Evolutionary conservation across 768 basidiomycete genomes (phyloP).

Genomic region (Naganishia onofrii): DNA sequence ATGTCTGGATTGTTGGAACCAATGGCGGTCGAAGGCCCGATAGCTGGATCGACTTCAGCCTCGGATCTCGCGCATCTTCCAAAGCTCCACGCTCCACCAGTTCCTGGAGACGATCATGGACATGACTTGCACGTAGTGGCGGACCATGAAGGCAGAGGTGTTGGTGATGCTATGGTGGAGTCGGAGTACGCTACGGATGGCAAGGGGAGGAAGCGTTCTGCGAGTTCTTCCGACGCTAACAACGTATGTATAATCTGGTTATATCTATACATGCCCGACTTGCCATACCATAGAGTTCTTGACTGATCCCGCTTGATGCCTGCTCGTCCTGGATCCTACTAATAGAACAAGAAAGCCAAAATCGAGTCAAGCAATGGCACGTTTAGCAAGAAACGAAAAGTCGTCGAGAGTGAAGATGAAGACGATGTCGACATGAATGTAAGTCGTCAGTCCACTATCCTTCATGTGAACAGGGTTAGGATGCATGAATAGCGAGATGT

Average conservation of each 20-base stretch:
- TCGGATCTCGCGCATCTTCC: conserved; percentile 24
- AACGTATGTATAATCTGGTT: conserved; percentile 11
- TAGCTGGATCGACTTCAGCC: conserved; percentile 15
- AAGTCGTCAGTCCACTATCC: background rate
- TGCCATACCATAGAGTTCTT: background rate
- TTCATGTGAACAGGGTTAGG: background rate
- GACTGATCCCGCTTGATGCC: background rate
- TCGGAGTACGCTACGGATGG: conserved; percentile 15
- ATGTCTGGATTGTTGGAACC: conserved; percentile 13
- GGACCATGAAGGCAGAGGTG: conserved; percentile 14
- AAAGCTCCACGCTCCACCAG: conserved; percentile 10
- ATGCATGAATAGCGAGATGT: background rate
- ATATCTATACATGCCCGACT: background rate
- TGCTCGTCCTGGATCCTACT: too few species aligned
- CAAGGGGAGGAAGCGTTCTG: conserved; percentile 18
- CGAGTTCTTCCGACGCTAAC: conserved; percentile 7
- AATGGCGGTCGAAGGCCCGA: conserved; percentile 32
- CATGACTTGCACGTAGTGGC: conserved; percentile 5
- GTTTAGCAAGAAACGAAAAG: conserved; percentile 22
- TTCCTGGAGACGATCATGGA: conserved; percentile 15
- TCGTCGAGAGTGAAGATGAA: conserved; percentile 30
- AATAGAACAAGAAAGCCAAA: conserved; percentile 29
- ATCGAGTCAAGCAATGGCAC: background rate
- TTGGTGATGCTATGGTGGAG: conserved; percentile 13
- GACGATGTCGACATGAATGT: conserved; percentile 13